Percentiles rank a stretch among this genome's conserved stretches.
Evolutionary conservation across 306 rosid species (phyloP).

Genomic region (Cucumis cinereus): DNA sequence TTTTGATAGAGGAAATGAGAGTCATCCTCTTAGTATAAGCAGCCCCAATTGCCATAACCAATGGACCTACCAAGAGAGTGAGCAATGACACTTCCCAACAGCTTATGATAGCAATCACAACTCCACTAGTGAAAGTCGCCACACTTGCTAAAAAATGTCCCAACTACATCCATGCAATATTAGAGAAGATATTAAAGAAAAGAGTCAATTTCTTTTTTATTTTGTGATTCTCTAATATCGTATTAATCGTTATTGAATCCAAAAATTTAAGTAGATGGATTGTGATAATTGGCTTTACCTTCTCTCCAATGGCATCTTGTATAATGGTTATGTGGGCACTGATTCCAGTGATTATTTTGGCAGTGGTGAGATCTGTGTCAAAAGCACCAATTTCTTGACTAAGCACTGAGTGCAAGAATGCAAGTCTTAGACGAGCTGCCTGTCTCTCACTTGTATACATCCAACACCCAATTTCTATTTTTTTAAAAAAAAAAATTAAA

Average conservation of each 20-base stretch:
- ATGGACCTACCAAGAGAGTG: conserved; percentile 51
- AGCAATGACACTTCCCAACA: conserved; percentile 70
- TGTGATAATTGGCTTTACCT: conserved; percentile 18
- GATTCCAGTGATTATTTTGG: conserved; percentile 57
- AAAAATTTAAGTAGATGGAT: no score
- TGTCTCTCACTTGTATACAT: conserved; percentile 89
- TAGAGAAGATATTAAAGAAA: background rate
- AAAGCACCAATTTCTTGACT: conserved; percentile 77
- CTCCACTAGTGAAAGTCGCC: conserved; percentile 58
- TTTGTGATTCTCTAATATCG: no score
- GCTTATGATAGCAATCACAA: conserved; percentile 59
- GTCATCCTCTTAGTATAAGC: conserved; percentile 71
- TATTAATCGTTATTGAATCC: no score
- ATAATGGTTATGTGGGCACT: conserved; percentile 60
- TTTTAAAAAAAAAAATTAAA: no score
- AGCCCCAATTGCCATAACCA: conserved; percentile 68
- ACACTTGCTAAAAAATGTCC: conserved; percentile 59
- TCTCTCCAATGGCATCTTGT: conserved; percentile 81
- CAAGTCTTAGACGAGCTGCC: conserved; percentile 42
- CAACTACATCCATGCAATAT: conserved; percentile 26
- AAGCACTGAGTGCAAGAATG: conserved; percentile 55
- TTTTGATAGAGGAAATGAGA: conserved; percentile 41
- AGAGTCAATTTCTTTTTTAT: background rate
- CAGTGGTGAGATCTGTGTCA: conserved; percentile 67
- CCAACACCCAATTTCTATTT: conserved; percentile 74